These are phyloP conservation scores for Acacia concinna DNA, from an alignment of 331 rosid species.

Conservation along the genomic window DNA sequence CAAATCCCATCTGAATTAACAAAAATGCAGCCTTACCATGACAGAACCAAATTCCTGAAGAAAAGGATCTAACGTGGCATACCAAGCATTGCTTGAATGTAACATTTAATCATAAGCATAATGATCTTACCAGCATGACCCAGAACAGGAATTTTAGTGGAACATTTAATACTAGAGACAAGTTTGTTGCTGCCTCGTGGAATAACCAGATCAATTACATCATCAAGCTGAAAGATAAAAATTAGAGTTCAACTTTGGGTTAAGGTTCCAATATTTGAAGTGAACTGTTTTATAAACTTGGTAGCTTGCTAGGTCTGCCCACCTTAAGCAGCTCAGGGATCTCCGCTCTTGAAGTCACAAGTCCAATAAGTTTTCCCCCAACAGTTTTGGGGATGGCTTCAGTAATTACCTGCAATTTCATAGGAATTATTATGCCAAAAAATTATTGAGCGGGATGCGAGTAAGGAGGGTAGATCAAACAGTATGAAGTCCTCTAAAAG, in stretches of 20 bases:
- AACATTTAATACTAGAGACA: constrained; percentile 86
- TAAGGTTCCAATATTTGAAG: constrained; percentile 31
- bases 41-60: constrained; percentile 11
- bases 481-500: not conserved
- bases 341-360: constrained; percentile 95
- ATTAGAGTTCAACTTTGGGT: constrained; percentile 25
- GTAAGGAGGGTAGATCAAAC: not conserved
- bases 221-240: constrained; percentile 69
- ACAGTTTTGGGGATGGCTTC: constrained; percentile 84
- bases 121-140: constrained; percentile 92
- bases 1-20: constrained; percentile 86
- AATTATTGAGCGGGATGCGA: not conserved
- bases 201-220: constrained; percentile 92
- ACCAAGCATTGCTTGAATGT: constrained; percentile 24
- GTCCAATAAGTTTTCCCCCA: constrained; percentile 86
- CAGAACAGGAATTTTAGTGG: constrained; percentile 96
- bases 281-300: constrained; percentile 17
- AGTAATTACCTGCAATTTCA: constrained; percentile 66
- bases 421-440: constrained; percentile 4
- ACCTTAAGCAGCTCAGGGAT: constrained; percentile 95
- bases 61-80: constrained; percentile 13
- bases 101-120: constrained; percentile 8
- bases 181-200: constrained; percentile 99
- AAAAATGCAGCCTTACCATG: constrained; percentile 30
- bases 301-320: constrained; percentile 8